phyloP scores from a whole-genome alignment of 2,329 filamentous ascomycete genomes.

The Monilinia fructicola region DNA sequence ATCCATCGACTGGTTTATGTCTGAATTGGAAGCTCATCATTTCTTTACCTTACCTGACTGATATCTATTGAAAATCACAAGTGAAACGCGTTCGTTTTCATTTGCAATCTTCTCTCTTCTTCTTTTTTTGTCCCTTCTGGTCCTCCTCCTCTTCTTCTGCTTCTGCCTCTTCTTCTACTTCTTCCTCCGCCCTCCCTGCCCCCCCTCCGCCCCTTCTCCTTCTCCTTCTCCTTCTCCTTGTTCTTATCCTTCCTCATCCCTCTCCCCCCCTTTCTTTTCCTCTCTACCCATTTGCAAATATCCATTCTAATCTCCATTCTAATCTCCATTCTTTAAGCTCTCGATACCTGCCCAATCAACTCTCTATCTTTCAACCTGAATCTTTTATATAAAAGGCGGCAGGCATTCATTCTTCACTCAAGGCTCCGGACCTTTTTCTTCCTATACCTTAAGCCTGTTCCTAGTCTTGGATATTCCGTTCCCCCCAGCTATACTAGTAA shows the following conservation, averaged over 20 bases:
- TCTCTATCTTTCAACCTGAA: neutral
- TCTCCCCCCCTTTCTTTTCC: neutral
- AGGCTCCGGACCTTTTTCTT: neutral
- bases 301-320: neutral
- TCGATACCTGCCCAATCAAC: neutral
- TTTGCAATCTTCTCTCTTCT: neutral
- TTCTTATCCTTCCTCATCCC: neutral
- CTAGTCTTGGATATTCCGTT: conserved; percentile 10
- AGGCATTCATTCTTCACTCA: neutral
- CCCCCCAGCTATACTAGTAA: conserved; percentile 13
- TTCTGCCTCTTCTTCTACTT: neutral
- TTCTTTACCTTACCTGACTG: neutral
- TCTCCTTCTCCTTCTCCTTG: neutral
- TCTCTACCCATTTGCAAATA: neutral
- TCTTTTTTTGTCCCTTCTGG: too few relatives aligned
- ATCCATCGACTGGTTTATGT: too few relatives aligned
- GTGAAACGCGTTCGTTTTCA: neutral
- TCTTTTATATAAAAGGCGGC: conserved; percentile 1
- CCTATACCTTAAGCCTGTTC: conserved; percentile 2
- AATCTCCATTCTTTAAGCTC: neutral
- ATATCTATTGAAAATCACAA: too few relatives aligned
- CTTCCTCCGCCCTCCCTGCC: too few relatives aligned
- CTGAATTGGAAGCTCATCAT: too few relatives aligned
- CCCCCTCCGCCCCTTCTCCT: too few relatives aligned
- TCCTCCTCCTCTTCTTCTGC: neutral